Evolutionary conservation across 148 eudicot species (phyloP).

Genomic region (Heliosperma pusillum): DNA sequence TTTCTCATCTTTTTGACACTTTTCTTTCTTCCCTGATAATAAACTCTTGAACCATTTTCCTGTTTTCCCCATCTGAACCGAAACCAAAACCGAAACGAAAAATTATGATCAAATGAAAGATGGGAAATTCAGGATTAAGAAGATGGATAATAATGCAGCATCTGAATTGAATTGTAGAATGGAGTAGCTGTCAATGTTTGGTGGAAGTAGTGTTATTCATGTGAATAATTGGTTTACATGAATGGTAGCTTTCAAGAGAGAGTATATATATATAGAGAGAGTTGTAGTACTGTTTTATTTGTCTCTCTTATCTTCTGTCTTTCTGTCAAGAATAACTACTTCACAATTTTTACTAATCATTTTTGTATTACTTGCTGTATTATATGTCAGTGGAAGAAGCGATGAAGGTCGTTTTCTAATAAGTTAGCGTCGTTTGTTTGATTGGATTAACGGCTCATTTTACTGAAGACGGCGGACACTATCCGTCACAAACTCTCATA

Average conservation of each 20-base stretch:
- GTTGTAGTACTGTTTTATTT: background rate
- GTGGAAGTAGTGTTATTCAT: background rate
- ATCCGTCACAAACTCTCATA: no score
- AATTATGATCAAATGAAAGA: background rate
- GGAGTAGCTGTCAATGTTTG: conserved; percentile 2
- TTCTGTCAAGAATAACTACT: no score
- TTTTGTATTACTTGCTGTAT: no score
- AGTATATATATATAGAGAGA: background rate
- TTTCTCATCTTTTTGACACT: conserved; percentile 24
- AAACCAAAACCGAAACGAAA: background rate
- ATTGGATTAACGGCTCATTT: background rate
- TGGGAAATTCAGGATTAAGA: background rate
- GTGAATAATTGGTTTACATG: background rate
- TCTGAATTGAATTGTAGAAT: background rate
- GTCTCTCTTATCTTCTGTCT: no score
- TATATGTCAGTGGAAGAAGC: background rate
- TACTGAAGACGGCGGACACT: no score
- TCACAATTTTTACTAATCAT: no score
- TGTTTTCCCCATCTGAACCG: conserved; percentile 68
- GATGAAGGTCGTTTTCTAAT: background rate
- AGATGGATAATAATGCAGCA: background rate
- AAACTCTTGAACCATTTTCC: conserved; percentile 72
- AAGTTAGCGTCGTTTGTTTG: no score
- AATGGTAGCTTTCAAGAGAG: background rate
- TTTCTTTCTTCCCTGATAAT: conserved; percentile 52